These are phyloP conservation scores for Eremothecium cymbalariae DNA, from an alignment of 1,139 yeast genomes.

Conservation along the genomic window DNA sequence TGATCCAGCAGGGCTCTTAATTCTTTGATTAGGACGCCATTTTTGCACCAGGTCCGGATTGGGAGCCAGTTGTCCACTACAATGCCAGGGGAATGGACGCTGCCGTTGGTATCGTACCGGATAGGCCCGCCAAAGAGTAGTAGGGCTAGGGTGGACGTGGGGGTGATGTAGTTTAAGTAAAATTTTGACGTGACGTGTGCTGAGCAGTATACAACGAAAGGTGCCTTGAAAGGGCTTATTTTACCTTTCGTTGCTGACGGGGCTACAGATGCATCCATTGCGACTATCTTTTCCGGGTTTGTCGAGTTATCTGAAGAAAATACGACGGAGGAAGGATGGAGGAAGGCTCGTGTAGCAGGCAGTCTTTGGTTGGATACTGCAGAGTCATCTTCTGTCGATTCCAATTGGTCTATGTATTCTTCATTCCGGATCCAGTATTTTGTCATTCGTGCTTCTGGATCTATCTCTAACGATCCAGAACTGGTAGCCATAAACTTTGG, in stretches of 20 bases:
- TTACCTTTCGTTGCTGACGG: slow-evolving; percentile 19
- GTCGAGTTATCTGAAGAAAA: slow-evolving; percentile 38
- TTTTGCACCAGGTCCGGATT: slow-evolving; percentile 84
- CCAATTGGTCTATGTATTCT: slow-evolving; percentile 33
- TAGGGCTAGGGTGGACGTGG: slow-evolving; percentile 62
- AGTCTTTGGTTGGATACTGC: slow-evolving; percentile 21
- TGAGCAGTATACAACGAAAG: slow-evolving; percentile 49
- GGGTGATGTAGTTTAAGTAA: slow-evolving; percentile 69
- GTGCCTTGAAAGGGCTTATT: slow-evolving; percentile 34
- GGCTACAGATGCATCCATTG: slow-evolving; percentile 24
- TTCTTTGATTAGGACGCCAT: slow-evolving; percentile 74
- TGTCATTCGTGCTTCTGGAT: slow-evolving; percentile 69
- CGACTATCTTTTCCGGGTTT: slow-evolving; percentile 36
- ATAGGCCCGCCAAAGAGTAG: slow-evolving; percentile 74
- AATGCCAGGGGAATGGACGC: slow-evolving; percentile 50
- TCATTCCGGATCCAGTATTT: slow-evolving; percentile 68
- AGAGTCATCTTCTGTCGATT: slow-evolving; percentile 10
- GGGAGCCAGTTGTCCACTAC: slow-evolving; percentile 76
- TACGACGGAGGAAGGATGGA: slow-evolving; percentile 75
- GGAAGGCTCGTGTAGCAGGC: slow-evolving; percentile 62
- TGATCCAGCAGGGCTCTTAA: slow-evolving; percentile 58
- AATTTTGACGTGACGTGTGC: slow-evolving; percentile 60
- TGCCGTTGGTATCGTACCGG: slow-evolving; percentile 51
- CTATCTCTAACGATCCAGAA: slow-evolving; percentile 74
- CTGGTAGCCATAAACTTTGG: slow-evolving; percentile 62